Evolutionary conservation across 2,329 filamentous ascomycete genomes (phyloP).

Genomic region (Niveomyces coronatus): DNA sequence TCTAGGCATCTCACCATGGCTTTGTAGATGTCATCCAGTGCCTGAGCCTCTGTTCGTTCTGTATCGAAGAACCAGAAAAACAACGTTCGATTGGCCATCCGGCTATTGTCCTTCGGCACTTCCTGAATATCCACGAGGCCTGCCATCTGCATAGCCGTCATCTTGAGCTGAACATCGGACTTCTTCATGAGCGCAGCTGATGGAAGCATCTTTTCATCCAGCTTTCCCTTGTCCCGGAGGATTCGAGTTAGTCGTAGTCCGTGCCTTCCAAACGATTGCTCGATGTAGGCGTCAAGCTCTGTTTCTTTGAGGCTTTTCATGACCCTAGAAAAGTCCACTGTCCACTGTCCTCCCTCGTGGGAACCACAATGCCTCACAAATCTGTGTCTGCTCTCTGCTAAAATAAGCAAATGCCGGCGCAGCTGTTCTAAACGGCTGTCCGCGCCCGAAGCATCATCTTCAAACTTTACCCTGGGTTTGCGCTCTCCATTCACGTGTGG

Average conservation of each 20-base stretch:
- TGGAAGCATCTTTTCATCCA: conserved; percentile 88
- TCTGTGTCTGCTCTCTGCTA: conserved; percentile 56
- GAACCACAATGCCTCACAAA: conserved; percentile 60
- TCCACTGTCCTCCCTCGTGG: conserved; percentile 62
- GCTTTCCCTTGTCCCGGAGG: conserved; percentile 73
- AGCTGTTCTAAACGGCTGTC: conserved; percentile 46
- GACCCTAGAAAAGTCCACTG: conserved; percentile 69
- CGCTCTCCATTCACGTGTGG: conserved; percentile 26
- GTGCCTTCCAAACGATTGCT: conserved; percentile 63
- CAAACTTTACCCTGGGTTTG: conserved; percentile 40
- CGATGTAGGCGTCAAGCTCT: conserved; percentile 74
- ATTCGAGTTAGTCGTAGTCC: conserved; percentile 80
- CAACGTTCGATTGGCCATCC: conserved; percentile 71
- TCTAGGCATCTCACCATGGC: conserved; percentile 79
- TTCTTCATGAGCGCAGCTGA: conserved; percentile 75
- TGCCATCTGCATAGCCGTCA: conserved; percentile 75
- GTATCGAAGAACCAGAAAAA: conserved; percentile 90
- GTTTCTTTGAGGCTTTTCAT: conserved; percentile 59
- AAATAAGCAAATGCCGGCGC: conserved; percentile 61
- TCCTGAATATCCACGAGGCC: conserved; percentile 90
- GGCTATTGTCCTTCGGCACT: conserved; percentile 77
- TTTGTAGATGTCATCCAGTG: conserved; percentile 80
- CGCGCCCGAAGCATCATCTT: conserved; percentile 31
- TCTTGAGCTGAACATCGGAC: conserved; percentile 72
- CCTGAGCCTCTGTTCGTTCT: conserved; percentile 55